phyloP scores from a whole-genome alignment of 495 filamentous ascomycete species.

The Xylaria castorea region DNA sequence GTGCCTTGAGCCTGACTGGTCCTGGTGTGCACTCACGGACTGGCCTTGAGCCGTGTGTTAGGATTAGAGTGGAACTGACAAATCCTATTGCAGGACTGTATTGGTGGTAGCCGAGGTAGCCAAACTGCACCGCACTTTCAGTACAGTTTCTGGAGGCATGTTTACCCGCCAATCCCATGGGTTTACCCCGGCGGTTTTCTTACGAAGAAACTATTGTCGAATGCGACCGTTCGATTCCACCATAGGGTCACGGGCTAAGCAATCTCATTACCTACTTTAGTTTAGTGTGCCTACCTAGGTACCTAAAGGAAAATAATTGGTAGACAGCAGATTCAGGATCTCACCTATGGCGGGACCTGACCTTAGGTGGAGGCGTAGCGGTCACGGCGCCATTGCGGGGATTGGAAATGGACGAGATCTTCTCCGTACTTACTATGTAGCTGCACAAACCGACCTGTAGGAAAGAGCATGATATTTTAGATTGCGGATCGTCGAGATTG shows the following conservation, averaged over 20 bases:
- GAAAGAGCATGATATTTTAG: slow-evolving; percentile 15
- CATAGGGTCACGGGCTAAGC: slow-evolving; percentile 11
- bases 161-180: slow-evolving; percentile 17
- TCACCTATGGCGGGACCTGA: slow-evolving; percentile 1
- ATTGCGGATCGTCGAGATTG: slow-evolving; percentile 1
- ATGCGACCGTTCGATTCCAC: slow-evolving; percentile 7
- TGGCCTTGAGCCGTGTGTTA: slow-evolving; percentile 16
- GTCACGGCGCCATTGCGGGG: background rate
- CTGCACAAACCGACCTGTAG: background rate
- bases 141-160: background rate
- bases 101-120: background rate
- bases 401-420: slow-evolving; percentile 11
- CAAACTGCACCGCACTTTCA: background rate
- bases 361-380: slow-evolving; percentile 5
- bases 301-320: too few relatives aligned
- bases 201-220: background rate
- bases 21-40: background rate
- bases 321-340: background rate
- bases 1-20: slow-evolving; percentile 9
- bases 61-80: slow-evolving; percentile 18
- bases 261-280: background rate
- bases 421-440: too few relatives aligned
- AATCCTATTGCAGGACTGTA: slow-evolving; percentile 4
- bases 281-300: too few relatives aligned
- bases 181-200: slow-evolving; percentile 1